A percentile compares a stretch with the other conserved stretches of the same genome.
Conservation (phyloP, 495 filamentous ascomycete genomes). For the Penicillium cataractarum region DNA sequence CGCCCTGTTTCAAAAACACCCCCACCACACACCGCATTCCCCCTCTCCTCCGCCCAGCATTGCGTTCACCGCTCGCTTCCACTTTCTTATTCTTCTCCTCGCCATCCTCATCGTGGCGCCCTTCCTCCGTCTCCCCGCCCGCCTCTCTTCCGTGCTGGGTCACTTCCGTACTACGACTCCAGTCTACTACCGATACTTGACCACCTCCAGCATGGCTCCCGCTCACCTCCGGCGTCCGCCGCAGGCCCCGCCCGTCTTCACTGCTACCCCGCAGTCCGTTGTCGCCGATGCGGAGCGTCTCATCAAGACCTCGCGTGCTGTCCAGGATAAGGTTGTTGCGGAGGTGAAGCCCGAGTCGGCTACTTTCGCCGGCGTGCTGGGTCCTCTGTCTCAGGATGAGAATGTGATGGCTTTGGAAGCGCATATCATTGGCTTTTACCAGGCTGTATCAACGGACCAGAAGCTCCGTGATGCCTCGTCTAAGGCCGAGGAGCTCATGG, state of each 20-base stretch:
- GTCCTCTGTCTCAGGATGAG: conserved; percentile 70
- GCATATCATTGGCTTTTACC: conserved; percentile 75
- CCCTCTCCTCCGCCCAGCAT: conserved; percentile 17
- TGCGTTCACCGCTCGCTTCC: conserved; percentile 31
- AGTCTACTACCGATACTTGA: conserved; percentile 48
- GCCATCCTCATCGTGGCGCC: conserved; percentile 76
- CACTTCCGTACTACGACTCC: conserved; percentile 54
- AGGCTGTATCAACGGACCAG: conserved; percentile 72
- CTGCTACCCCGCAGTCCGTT: conserved; percentile 75
- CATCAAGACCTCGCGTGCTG: conserved; percentile 65
- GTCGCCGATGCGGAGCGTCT: conserved; percentile 75
- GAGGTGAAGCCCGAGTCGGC: conserved; percentile 66
- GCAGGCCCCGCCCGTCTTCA: conserved; percentile 84
- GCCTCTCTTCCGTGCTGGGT: conserved; percentile 60
- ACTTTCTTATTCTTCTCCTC: conserved; percentile 64
- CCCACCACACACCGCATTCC: conserved; percentile 3
- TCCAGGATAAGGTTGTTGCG: conserved; percentile 76
- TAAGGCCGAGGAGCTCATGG: conserved; percentile 67
- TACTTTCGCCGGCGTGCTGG: conserved; percentile 66
- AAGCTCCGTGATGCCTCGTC: conserved; percentile 72
- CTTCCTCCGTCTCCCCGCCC: conserved; percentile 58
- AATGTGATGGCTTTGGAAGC: conserved; percentile 61
- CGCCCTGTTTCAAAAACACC: background rate
- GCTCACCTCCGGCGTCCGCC: conserved; percentile 68
- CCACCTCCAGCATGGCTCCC: conserved; percentile 69